Evolutionary conservation across 2,329 filamentous ascomycete species (phyloP), one percentile per base, ranked within the genome.

Genomic region (Ambrosiella xylebori): DNA sequence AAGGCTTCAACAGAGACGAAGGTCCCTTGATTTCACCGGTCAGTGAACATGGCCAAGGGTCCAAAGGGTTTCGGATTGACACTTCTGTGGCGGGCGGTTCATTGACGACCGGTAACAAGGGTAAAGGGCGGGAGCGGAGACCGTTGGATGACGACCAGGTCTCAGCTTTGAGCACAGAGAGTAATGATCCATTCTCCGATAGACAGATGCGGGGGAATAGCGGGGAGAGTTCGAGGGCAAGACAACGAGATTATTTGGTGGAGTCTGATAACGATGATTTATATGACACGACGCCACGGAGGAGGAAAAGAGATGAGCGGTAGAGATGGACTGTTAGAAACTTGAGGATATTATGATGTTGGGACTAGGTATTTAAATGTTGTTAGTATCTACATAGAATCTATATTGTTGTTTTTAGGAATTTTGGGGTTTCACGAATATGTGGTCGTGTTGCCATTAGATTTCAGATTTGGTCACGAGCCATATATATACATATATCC

Each of bases 221-320:
- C 17, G 47, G 19, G 13, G 47, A 51, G 47, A 51, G 47, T 51
- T 51, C 47, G 27, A 27, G 47, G 47, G 13, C 11, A 19, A 51
- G 27, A n/a, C 17, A 36, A 19, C 27, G 13, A 19, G 47, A 51
- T 11, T 51, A 35, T 36, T 51, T 51, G 27, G 52, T 44, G 9
- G 52, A 41, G 9, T 27, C 19, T 8, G 36, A 40, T 11, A 38
- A 41, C 9, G 52, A 54, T 38, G 52, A 54, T 41, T 19, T 54
- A 36, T 54, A 54, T 54, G 52, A 41, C 35, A 38, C 41, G n/a
- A 54, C 52, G 13, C 52, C 52, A 11, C 52, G 41, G 38, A 40
- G 19, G 52, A 54, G 47, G 19, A 51, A 7, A 51, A 15, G 35
- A 11, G 12, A 49, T n/a, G 8, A 39, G 36, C 40, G 27, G 52